Conservation (phyloP, 768 basidiomycete species). For the Gautieria morchelliformis region DNA sequence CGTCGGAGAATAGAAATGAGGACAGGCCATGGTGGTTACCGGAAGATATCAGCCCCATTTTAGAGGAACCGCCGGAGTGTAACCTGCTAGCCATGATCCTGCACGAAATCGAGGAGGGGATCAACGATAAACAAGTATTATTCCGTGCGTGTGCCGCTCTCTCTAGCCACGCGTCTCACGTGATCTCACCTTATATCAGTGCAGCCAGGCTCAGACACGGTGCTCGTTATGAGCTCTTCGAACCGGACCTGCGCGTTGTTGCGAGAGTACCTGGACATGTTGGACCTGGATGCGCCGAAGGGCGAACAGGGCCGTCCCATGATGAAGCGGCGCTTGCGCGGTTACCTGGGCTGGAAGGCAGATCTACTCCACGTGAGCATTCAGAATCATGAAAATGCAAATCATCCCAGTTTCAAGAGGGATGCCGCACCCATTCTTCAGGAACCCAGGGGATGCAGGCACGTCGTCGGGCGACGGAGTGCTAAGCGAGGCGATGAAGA, state of each 20-base stretch:
- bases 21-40: slow-evolving; percentile 56
- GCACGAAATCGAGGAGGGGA: slow-evolving; percentile 84
- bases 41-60: slow-evolving; percentile 67
- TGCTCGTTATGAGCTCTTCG: slow-evolving; percentile 85
- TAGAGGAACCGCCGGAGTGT: slow-evolving; percentile 97
- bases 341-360: slow-evolving; percentile 79
- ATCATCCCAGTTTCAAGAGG: background rate
- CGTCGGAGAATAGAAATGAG: background rate
- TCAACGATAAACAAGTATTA: slow-evolving; percentile 22
- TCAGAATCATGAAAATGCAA: background rate
- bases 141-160: slow-evolving; percentile 11
- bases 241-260: slow-evolving; percentile 64
- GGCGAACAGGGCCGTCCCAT: slow-evolving; percentile 61
- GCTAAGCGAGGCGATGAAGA: slow-evolving; percentile 66
- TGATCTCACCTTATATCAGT: slow-evolving; percentile 16
- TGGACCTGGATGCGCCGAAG: slow-evolving; percentile 45
- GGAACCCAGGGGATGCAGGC: background rate
- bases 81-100: slow-evolving; percentile 72
- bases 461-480: slow-evolving; percentile 21
- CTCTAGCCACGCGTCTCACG: slow-evolving; percentile 14
- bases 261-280: slow-evolving; percentile 66
- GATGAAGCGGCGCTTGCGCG: slow-evolving; percentile 67
- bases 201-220: slow-evolving; percentile 53
- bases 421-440: background rate
- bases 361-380: slow-evolving; percentile 23